Evolutionary conservation across 2,329 filamentous ascomycete species (phyloP).

Genomic region (Stagonosporopsis cucurbitacearum): DNA sequence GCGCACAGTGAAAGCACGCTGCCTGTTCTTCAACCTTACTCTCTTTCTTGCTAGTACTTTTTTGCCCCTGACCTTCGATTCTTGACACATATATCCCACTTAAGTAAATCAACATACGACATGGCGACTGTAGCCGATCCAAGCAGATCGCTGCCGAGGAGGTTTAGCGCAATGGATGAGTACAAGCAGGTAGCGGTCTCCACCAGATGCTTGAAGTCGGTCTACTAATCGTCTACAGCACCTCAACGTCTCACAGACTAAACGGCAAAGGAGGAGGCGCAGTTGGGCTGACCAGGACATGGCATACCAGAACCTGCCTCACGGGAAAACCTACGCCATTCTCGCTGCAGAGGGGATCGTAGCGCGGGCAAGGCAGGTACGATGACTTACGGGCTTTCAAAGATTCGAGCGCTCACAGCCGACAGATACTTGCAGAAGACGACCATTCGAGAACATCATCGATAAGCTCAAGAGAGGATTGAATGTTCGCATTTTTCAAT

Average conservation of each 20-base stretch:
- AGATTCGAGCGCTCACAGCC: background rate
- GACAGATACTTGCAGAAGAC: constrained; percentile 6
- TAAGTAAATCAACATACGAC: background rate
- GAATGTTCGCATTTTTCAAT: background rate
- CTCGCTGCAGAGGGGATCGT: constrained; percentile 15
- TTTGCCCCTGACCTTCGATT: background rate
- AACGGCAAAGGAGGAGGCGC: constrained; percentile 2
- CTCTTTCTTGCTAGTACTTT: background rate
- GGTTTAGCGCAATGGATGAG: constrained; percentile 12
- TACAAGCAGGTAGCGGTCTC: constrained; percentile 9
- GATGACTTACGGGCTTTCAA: fast-evolving
- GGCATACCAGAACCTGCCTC: constrained; percentile 10
- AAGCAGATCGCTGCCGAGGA: constrained; percentile 2
- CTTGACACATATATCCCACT: background rate
- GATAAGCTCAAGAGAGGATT: constrained; percentile 1
- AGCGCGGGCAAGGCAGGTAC: constrained; percentile 9
- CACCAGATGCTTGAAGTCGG: too few relatives aligned
- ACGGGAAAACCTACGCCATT: constrained; percentile 14
- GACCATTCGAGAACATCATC: constrained; percentile 8
- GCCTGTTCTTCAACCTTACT: background rate
- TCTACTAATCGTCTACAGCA: background rate
- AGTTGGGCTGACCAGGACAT: constrained; percentile 16
- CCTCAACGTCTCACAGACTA: constrained; percentile 8
- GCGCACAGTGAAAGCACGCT: background rate
- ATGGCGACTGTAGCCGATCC: constrained; percentile 2